Evolutionary conservation across 2,329 filamentous ascomycete genomes (phyloP).

Genomic region (Leptosphaerulina australis): DNA sequence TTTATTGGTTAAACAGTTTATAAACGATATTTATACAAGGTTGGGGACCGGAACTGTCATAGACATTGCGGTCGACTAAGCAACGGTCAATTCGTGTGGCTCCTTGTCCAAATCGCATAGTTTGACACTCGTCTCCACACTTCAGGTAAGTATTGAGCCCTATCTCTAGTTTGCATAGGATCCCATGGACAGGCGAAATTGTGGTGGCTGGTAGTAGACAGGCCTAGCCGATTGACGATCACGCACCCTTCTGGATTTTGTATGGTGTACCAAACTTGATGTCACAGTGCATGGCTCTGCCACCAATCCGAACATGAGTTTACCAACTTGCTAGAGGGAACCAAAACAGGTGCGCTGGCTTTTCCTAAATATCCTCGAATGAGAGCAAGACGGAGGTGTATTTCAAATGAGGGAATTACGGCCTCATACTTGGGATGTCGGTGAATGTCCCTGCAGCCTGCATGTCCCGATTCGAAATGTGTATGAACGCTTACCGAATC

Average conservation of each 20-base stretch:
- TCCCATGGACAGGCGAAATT: constrained; percentile 26
- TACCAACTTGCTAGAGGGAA: constrained; percentile 7
- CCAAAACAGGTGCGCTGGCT: constrained; percentile 29
- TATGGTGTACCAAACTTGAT: constrained; percentile 23
- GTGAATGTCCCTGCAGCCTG: constrained; percentile 13
- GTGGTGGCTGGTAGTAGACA: constrained; percentile 30
- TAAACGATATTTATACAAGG: background rate
- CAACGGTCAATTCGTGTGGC: constrained; percentile 6
- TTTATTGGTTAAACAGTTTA: background rate
- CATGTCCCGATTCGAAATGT: constrained; percentile 23
- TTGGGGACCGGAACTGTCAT: background rate
- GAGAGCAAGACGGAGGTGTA: constrained; percentile 11
- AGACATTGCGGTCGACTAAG: constrained; percentile 11
- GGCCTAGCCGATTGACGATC: constrained; percentile 26
- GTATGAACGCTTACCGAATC: constrained; percentile 9
- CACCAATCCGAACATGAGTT: constrained; percentile 26
- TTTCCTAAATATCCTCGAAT: constrained; percentile 15
- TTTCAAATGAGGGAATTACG: constrained; percentile 7
- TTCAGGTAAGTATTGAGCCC: constrained; percentile 6
- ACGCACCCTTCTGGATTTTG: background rate
- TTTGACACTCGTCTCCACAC: constrained; percentile 14
- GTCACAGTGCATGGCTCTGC: constrained; percentile 25
- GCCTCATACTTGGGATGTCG: constrained; percentile 6
- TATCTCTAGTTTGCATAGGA: constrained; percentile 15
- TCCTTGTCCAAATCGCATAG: constrained; percentile 6